These are phyloP conservation scores for Bryoerythrophyllum caledonicum DNA, from an alignment of 225 moss, liverwort and hornwort species.

Conservation along the genomic window DNA sequence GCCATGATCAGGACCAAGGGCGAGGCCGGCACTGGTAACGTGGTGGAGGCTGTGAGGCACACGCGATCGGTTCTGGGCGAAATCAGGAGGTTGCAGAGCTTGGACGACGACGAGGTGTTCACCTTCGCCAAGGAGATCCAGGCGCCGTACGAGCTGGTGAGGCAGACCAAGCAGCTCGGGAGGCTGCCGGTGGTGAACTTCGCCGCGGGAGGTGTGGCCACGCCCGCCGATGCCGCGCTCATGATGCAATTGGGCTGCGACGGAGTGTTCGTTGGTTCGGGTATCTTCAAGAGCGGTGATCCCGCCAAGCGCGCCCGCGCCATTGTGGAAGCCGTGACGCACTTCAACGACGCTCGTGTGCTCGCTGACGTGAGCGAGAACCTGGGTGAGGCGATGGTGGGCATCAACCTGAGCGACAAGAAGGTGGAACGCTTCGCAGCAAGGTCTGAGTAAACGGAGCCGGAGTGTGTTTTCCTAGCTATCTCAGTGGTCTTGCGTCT, in stretches of 20 bases:
- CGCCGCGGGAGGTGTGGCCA: conserved; percentile 90
- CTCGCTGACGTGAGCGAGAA: conserved; percentile 80
- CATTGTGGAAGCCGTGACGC: conserved; percentile 88
- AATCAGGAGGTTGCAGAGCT: conserved; percentile 71
- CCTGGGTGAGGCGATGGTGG: conserved; percentile 93
- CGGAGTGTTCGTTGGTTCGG: conserved; percentile 93
- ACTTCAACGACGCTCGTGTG: conserved; percentile 83
- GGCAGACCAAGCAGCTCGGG: conserved; percentile 97
- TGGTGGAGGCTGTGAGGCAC: conserved; percentile 86
- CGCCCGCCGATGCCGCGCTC: conserved; percentile 85
- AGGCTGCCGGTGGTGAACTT: conserved; percentile 90
- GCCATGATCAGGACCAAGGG: conserved; percentile 97
- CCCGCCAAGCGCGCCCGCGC: conserved; percentile 93
- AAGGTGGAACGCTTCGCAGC: conserved; percentile 94
- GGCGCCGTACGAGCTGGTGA: conserved; percentile 87
- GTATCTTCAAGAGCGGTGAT: conserved; percentile 94
- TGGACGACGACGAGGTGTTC: conserved; percentile 92
- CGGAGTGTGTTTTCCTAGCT: not conserved
- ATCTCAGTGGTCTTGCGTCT: not conserved
- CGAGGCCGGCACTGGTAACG: conserved; percentile 88
- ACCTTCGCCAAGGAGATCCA: conserved; percentile 81
- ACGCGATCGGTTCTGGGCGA: conserved; percentile 83
- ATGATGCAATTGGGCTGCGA: conserved; percentile 99
- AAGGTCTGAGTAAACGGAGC: conserved; percentile 61
- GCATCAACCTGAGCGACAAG: conserved; percentile 85